Evolutionary conservation across 306 rosid genomes (phyloP).

Genomic region (Gillenia trifoliata): DNA sequence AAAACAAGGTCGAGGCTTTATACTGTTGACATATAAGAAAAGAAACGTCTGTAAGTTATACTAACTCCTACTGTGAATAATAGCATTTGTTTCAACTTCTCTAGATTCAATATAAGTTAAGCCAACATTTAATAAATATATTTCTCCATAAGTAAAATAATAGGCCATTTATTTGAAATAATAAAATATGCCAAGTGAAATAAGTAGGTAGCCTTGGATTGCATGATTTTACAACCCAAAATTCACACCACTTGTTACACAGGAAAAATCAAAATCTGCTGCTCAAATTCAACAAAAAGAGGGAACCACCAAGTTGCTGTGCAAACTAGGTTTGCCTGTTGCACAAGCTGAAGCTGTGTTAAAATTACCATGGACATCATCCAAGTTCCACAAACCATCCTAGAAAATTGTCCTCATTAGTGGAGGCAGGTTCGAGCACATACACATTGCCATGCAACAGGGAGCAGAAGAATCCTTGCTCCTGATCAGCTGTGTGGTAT

Average conservation of each 20-base stretch:
- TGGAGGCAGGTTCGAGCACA: constrained; percentile 26
- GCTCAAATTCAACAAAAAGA: constrained; percentile 29
- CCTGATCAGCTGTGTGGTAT: constrained; percentile 40
- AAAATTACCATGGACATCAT: constrained; percentile 52
- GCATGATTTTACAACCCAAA: constrained; percentile 29
- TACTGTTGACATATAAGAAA: background rate
- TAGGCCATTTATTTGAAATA: too few species aligned
- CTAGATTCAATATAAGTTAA: too few species aligned
- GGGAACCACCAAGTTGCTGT: constrained; percentile 62
- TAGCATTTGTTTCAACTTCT: too few species aligned
- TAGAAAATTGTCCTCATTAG: constrained; percentile 37
- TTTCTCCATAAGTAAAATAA: constrained; percentile 14
- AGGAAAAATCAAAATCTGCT: background rate
- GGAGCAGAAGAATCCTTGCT: constrained; percentile 39
- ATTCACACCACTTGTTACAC: constrained; percentile 18
- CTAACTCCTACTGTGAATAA: too few species aligned
- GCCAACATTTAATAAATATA: background rate
- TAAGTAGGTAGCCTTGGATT: constrained; percentile 11
- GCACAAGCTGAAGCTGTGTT: constrained; percentile 33
- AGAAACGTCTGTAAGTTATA: too few species aligned
- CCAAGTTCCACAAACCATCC: constrained; percentile 81
- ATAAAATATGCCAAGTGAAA: too few species aligned
- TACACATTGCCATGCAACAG: constrained; percentile 33
- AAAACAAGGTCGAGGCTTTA: background rate
- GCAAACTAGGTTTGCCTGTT: constrained; percentile 37